Evolutionary conservation across 2,329 filamentous ascomycete species (phyloP), one percentile per base, ranked within the genome.

Genomic region (Pseudocercospora musae): DNA sequence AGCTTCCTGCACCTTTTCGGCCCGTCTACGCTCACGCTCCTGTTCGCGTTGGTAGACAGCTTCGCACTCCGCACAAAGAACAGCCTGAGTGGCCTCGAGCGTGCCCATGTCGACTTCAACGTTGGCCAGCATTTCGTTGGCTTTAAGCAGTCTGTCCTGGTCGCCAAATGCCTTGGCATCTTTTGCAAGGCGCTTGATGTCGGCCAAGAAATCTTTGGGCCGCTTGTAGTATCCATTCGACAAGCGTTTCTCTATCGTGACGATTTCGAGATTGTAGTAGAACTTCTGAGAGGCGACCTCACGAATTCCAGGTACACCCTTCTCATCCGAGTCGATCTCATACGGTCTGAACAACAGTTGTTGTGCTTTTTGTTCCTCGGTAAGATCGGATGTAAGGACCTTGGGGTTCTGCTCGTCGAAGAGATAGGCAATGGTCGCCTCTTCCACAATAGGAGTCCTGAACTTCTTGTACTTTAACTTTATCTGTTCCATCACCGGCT

Each of bases 401-500:
- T 82, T 86, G 9, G 92, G 91, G 68, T 96, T 88, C 40, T 88
- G 84, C 74, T 98, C 94, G 27, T 92, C 87, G 71, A 91, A 91
- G 1, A 98, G 81, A 74, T 98, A 96, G 20, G 87, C 83, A 62
- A 96, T 92, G 66, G 88, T 84, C 10, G 78, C 76, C 57, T 91
- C 87, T 1, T 91, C 86, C 64, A 99, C 89, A 46, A 91, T 86
- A 0, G 91, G 89, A 59, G 87, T 87, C 64, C 92, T 85, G 78
- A 98, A 98, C 69, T 92, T 92, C 74, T 89, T 91, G 78, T 96
- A 96, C 74, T 90, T 92, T 65, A 84, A 83, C 75, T 96, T 95
- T 73, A 99, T 91, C 77, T 97, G 92, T 69, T 99, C 94, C 92
- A 99, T 97, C 69, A 98, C 91, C 1, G 91, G 92, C 76, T 97